Evolutionary conservation across 2,329 filamentous ascomycete species (phyloP), one percentile per base, ranked within the genome.

Genomic region (Decorospora gaudefroyi): DNA sequence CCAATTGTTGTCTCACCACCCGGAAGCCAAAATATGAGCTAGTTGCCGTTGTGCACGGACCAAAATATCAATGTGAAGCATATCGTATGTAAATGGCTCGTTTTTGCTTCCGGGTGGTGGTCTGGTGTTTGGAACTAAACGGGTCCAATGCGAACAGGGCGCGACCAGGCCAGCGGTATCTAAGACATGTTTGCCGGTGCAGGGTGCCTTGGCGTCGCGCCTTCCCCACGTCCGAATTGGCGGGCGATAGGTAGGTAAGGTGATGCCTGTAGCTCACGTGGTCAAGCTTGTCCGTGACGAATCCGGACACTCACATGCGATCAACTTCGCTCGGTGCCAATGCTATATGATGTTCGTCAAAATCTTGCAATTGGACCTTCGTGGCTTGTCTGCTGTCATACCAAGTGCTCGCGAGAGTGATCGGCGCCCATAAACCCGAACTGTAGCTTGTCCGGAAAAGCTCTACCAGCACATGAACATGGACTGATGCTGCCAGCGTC

Each of bases 111-210:
- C n/a, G n/a, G n/a, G n/a, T n/a, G n/a, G n/a, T n/a, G n/a, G n/a
- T n/a, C n/a, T n/a, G n/a, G n/a, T n/a, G n/a, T n/a, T n/a, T n/a
- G n/a, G n/a, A n/a, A n/a, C n/a, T n/a, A n/a, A n/a, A n/a, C n/a
- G n/a, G n/a, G n/a, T n/a, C n/a, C n/a, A n/a, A n/a, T n/a, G n/a
- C n/a, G n/a, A n/a, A n/a, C n/a, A n/a, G n/a, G n/a, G n/a, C n/a
- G 33, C 29, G 22, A 25, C 40, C 38, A 46, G 21, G n/a, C 22
- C 43, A 27, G 15, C 13, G 39, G 43, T 32, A 44, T 23, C 16
- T 46, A 51, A n/a, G n/a, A n/a, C n/a, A n/a, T n/a, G n/a, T n/a
- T 52, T 52, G 51, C 51, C 51, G 51, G 45, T 46, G 39, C 42
- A n/a, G 38, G 42, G 33, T 33, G 45, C 21, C 38, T 45, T 44